phyloP scores from a whole-genome alignment of 148 eudicot species.

The Bassia scoparia region DNA sequence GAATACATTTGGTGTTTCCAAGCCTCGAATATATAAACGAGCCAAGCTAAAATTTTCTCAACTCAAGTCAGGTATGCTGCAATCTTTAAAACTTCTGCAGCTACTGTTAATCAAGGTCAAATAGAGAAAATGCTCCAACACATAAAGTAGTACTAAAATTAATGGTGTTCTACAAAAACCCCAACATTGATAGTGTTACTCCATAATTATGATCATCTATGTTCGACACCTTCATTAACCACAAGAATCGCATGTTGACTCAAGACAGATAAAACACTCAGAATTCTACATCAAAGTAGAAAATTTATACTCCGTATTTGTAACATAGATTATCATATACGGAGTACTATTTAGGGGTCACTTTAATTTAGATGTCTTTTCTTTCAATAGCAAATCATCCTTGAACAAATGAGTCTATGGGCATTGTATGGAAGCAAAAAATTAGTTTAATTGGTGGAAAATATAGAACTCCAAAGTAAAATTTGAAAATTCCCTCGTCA shows the following conservation, averaged over 20 bases:
- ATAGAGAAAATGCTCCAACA: not conserved
- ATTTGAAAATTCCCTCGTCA: not conserved
- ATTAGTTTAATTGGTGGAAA: too few species aligned
- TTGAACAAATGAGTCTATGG: not conserved
- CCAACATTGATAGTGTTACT: too few species aligned
- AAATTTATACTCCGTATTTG: too few species aligned
- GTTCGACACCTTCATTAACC: too few species aligned
- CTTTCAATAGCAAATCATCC: not conserved
- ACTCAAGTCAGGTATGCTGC: not conserved
- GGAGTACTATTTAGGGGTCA: not conserved
- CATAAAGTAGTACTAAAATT: too few species aligned
- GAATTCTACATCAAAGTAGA: too few species aligned
- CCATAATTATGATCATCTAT: too few species aligned
- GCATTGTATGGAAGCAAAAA: too few species aligned
- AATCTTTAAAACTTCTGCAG: not conserved
- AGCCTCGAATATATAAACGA: not conserved
- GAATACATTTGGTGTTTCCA: not conserved
- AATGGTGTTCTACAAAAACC: too few species aligned
- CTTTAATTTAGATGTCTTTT: not conserved
- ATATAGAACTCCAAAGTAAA: not conserved
- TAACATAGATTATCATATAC: too few species aligned
- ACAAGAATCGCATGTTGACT: too few species aligned
- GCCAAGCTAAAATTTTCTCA: not conserved
- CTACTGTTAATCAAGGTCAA: not conserved
- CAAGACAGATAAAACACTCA: too few species aligned